Evolutionary conservation across 2,329 filamentous ascomycete genomes (phyloP).

Genomic region (Chrysosporium queenslandicum): DNA sequence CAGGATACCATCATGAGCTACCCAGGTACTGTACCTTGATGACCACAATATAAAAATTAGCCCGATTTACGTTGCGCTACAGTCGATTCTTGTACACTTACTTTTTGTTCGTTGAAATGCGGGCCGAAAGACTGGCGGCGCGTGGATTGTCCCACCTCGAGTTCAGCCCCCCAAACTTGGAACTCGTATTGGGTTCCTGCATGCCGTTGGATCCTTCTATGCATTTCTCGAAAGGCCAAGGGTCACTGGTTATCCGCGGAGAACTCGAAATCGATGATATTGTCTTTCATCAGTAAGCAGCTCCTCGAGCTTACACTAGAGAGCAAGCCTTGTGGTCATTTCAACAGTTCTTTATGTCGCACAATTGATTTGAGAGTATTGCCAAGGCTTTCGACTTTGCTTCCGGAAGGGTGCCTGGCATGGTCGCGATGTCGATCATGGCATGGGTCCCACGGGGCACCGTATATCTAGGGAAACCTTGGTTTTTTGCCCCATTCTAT

Average conservation of each 20-base stretch:
- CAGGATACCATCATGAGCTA: no score
- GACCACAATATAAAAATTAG: no score
- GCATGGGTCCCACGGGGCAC: neutral
- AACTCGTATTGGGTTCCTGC: conserved; percentile 1
- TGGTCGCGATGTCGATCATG: neutral
- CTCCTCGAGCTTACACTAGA: neutral
- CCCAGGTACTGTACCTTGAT: no score
- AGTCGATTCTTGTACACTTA: neutral
- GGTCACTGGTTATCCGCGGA: neutral
- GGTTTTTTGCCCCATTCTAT: no score
- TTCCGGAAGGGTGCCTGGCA: neutral
- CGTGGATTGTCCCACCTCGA: neutral
- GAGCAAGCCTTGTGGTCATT: neutral
- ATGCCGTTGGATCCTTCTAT: neutral
- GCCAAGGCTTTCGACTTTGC: neutral
- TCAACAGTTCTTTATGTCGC: neutral
- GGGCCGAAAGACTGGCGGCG: neutral
- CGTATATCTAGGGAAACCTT: neutral
- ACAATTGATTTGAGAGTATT: neutral
- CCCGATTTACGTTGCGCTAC: no score
- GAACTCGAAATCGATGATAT: neutral
- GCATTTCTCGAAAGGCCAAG: neutral
- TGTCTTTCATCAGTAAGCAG: neutral
- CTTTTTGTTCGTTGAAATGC: neutral
- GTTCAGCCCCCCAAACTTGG: neutral